Conservation (phyloP, 805 yeast species). For the Saccharomycopsis sp. region DNA sequence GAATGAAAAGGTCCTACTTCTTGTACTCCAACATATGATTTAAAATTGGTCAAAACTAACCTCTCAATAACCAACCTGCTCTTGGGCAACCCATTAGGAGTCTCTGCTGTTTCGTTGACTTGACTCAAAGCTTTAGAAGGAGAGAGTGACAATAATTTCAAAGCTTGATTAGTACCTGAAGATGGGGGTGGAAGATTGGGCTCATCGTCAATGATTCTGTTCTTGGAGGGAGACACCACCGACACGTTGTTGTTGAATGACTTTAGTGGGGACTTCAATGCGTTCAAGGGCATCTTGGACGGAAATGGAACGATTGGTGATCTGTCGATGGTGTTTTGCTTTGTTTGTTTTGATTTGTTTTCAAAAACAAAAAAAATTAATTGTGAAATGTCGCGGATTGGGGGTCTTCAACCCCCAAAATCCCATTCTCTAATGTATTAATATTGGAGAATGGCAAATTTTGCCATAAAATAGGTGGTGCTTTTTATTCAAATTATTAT, state of each 20-base stretch:
- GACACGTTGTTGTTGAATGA: slow-evolving; percentile 9
- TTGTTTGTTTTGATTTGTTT: no score
- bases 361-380: no score
- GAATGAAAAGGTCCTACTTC: slow-evolving; percentile 90
- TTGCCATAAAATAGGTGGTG: no score
- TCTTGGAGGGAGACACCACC: slow-evolving; percentile 17
- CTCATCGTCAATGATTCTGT: slow-evolving; percentile 17
- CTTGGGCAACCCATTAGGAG: slow-evolving; percentile 24
- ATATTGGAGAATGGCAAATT: no score
- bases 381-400: no score
- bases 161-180: not conserved
- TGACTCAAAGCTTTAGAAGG: slow-evolving; percentile 6
- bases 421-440: no score
- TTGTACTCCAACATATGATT: slow-evolving; percentile 91
- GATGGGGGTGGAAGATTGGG: slow-evolving; percentile 17
- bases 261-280: slow-evolving; percentile 14
- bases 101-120: not conserved
- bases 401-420: no score
- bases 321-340: no score
- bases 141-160: slow-evolving; percentile 5
- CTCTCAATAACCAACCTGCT: slow-evolving; percentile 66
- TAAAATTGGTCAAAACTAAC: slow-evolving; percentile 73
- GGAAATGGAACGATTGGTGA: no score
- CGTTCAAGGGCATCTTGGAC: slow-evolving; percentile 9
- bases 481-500: no score